Conservation (phyloP, 305 asterid species). For the Fraxinus ornus region DNA sequence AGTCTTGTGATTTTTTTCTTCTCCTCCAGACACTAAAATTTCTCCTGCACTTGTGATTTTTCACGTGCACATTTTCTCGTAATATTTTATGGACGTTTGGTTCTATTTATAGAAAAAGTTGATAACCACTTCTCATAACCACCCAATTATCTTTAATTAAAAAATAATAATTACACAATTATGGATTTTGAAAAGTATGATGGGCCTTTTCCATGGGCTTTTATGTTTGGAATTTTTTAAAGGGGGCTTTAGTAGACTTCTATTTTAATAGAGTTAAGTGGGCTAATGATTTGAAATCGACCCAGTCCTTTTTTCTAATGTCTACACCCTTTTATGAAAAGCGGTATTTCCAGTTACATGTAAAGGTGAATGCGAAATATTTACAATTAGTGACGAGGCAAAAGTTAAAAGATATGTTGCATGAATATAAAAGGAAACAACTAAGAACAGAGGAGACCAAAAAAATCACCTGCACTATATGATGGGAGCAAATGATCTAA, state of each 20-base stretch:
- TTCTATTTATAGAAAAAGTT: too few relatives aligned
- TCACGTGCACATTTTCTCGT: neutral
- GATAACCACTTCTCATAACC: neutral
- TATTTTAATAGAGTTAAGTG: neutral
- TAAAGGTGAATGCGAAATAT: neutral
- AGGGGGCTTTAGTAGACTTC: neutral
- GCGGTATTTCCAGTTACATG: neutral
- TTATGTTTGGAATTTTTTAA: neutral
- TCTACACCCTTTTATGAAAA: neutral
- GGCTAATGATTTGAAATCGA: neutral
- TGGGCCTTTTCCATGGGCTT: neutral
- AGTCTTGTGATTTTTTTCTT: neutral
- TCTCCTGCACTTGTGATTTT: neutral
- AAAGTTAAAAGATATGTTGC: neutral
- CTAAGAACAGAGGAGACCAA: neutral
- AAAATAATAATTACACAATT: too few relatives aligned
- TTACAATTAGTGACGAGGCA: neutral
- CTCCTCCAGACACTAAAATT: neutral
- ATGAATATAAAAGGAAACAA: neutral
- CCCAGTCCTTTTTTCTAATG: neutral
- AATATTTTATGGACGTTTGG: neutral
- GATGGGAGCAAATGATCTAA: slow-evolving; percentile 92
- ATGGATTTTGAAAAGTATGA: neutral
- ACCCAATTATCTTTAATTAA: neutral
- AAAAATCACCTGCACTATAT: slow-evolving; percentile 52